A percentile compares a stretch with the other conserved stretches of the same genome.
Evolutionary conservation across 2,329 filamentous ascomycete species (phyloP).

Genomic region (Akanthomyces lecanii): DNA sequence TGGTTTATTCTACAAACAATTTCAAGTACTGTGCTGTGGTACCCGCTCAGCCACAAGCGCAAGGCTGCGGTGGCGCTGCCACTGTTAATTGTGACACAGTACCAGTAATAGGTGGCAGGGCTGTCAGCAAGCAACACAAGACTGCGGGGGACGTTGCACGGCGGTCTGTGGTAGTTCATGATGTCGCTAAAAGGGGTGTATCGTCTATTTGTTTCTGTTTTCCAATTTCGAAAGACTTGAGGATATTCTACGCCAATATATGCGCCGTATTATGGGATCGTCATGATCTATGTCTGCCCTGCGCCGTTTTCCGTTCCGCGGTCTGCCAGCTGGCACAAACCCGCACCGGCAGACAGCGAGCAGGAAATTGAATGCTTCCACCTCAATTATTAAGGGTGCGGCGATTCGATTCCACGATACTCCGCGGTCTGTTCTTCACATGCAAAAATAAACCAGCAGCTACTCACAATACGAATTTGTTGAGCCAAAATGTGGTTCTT

Average conservation of each 20-base stretch:
- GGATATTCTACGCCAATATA: no score
- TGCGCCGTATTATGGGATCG: not conserved
- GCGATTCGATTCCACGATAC: not conserved
- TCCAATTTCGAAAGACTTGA: no score
- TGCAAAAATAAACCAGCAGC: not conserved
- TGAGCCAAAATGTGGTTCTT: slow-evolving; percentile 8
- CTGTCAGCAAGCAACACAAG: not conserved
- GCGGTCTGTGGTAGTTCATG: no score
- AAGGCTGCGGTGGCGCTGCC: slow-evolving; percentile 3
- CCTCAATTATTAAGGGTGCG: no score
- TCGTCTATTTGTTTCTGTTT: not conserved
- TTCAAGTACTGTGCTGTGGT: not conserved
- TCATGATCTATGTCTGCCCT: not conserved
- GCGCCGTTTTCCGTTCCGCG: not conserved
- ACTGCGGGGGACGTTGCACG: no score
- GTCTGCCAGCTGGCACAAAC: not conserved
- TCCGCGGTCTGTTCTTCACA: not conserved
- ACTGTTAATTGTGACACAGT: no score
- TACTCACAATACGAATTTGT: not conserved
- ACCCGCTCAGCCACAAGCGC: not conserved
- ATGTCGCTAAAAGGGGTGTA: no score
- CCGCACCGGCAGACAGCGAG: not conserved
- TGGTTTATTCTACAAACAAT: not conserved
- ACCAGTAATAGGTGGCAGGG: not conserved
- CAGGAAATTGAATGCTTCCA: not conserved